Evolutionary conservation across 2,329 filamentous ascomycete species (phyloP), one percentile per base, ranked within the genome.

Genomic region (Arthroderma sp.): DNA sequence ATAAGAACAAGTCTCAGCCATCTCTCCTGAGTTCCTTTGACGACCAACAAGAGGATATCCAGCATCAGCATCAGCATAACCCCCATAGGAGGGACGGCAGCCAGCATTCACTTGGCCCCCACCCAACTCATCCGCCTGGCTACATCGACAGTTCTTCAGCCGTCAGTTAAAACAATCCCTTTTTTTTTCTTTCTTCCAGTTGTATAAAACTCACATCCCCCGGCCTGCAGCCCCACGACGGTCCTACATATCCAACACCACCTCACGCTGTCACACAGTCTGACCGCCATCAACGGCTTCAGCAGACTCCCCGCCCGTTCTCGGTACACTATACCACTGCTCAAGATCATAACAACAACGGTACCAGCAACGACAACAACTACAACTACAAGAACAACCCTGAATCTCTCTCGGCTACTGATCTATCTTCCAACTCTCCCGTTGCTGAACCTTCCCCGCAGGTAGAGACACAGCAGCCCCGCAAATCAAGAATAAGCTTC

Each of bases 1-100:
- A 50, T 29, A 53, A 53, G 42, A 53, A 53, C 50, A 53, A 51
- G 48, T 51, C 51, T 39, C 51, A 53, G 49, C 44, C 49, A 43
- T 50, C 49, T 45, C 44, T 53, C 36, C 36, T 48, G 40, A 46
- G 44, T 40, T 30, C 40, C 36, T 15, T 29, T 29, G 28, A 22
- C 15, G 15, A 40, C 10, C 29, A 11, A 6, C n/a, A 29, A 29
- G 38, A 40, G 10, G 27, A 29, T 8, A 40, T n/a, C n/a, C 48
- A 46, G 9, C 43, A 38, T 28, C 43, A 44, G 4, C 46, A 46
- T 9, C 43, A 48, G 6, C 44, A 47, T 5, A 45, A 46, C 8
- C 42, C 10, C 44, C 27, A 22, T 29, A 38, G 8, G 32, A 38
- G n/a, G 32, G 42, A 6, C 31, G 36, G 7, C 30, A 39, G 10